Percentiles rank a stretch among this genome's conserved stretches.
These are phyloP conservation scores for Drechslera avenae DNA, from an alignment of 2,329 filamentous ascomycete species.

Conservation along the genomic window DNA sequence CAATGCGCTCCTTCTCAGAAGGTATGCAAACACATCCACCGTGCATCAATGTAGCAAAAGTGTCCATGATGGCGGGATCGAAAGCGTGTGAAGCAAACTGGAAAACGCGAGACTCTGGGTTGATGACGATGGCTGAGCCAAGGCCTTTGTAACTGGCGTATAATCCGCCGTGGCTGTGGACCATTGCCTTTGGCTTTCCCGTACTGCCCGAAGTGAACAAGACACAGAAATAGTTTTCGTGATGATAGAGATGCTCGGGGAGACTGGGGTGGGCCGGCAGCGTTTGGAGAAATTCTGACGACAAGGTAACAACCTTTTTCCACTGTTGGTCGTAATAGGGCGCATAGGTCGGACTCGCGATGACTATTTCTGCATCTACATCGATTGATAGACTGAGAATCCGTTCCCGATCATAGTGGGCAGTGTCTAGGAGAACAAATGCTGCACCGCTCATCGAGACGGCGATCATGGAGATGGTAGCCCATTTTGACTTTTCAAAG, in stretches of 20 bases:
- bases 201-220: not conserved
- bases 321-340: not conserved
- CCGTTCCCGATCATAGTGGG: not conserved
- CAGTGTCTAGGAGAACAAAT: slow-evolving; percentile 39
- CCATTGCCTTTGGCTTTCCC: not conserved
- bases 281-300: not conserved
- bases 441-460: slow-evolving; percentile 51
- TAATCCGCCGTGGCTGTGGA: not conserved
- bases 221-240: not conserved
- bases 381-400: not conserved
- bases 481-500: slow-evolving; percentile 28
- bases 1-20: not conserved
- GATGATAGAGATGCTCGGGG: not conserved
- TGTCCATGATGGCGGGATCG: not conserved
- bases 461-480: slow-evolving; percentile 46
- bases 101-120: not conserved
- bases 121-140: not conserved
- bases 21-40: not conserved
- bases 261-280: not conserved
- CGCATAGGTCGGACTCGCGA: slow-evolving; percentile 18
- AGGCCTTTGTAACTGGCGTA: not conserved
- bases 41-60: not conserved
- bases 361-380: not conserved
- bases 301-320: not conserved
- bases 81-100: not conserved